Base-by-base conservation (phyloP, 495 filamentous ascomycete species). In the Tuber borchii region DNA sequence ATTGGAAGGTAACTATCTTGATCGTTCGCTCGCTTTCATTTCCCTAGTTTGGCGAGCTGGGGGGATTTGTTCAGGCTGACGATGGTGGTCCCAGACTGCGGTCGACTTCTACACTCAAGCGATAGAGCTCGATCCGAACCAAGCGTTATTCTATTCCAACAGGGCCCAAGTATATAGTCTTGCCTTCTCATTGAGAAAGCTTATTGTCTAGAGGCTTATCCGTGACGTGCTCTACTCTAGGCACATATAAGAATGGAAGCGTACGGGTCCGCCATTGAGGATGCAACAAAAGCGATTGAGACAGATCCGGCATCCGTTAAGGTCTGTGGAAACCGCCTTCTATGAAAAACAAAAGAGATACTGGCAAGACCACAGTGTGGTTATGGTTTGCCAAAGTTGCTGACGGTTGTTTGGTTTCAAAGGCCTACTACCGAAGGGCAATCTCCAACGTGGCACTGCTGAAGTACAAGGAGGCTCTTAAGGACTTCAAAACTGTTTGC, bases 351-450 rank as follows among this genome's bases (percentile, higher is more conserved):
- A 43, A 43, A 37, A n/a, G 48, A 56, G 20, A 73, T 71, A 39
- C 46, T 22, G n/a, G 31, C 69, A 46, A 44, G 34, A 10, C n/a
- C 46, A 6, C 0, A 46, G 46, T 37, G 34, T 69, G 48, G 42
- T 42, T 19, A 26, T 61, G 17, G 70, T 51, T 39, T 14, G 37
- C n/a, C n/a, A n/a, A n/a, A n/a, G 44, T 44, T 34, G 34, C 72
- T 68, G 45, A 72, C 74, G 70, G 80, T 73, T 34, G 71, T 45
- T 31, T 20, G 65, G 22, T 26, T 61, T 77, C 81, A 1, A 84
- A 97, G 92, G 96, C 95, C 44, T 98, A 96, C 86, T 99, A 97
- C 88, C 89, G 95, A 82, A 90, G 95, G 83, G 95, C 94, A 43
- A 89, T 96, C 22, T 93, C 93, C 70, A 92, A 96, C 82, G 92